Evolutionary conservation across 208 protist species (phyloP).

Genomic region (Ichthyophonus hoferi): DNA sequence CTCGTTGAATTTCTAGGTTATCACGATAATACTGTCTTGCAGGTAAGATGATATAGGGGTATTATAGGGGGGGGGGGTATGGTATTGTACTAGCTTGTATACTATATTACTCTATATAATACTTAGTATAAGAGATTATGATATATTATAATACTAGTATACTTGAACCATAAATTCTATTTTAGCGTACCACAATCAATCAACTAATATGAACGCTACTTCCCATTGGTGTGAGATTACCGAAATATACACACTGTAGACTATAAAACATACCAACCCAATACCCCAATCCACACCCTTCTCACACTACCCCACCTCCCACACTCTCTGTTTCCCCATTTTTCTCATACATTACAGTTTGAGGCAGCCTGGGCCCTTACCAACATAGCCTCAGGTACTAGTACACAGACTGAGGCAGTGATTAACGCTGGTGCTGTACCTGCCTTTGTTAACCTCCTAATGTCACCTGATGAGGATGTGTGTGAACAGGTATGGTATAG

Average conservation of each 20-base stretch:
- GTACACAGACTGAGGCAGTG: slow-evolving; percentile 82
- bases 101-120: too few species aligned
- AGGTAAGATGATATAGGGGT: too few species aligned
- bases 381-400: slow-evolving; percentile 94
- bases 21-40: background rate
- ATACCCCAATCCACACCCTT: background rate
- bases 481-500: slow-evolving; percentile 82
- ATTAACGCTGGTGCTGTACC: slow-evolving; percentile 84
- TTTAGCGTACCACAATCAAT: background rate
- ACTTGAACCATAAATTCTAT: background rate
- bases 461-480: slow-evolving; percentile 80
- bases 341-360: background rate
- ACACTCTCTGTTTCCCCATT: background rate
- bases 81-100: too few species aligned
- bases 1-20: slow-evolving; percentile 80
- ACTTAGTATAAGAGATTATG: too few species aligned
- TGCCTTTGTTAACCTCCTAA: slow-evolving; percentile 85
- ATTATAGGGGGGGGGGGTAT: too few species aligned
- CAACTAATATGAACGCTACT: background rate
- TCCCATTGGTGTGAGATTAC: background rate
- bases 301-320: background rate
- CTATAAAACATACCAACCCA: background rate
- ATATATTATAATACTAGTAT: too few species aligned
- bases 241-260: background rate
- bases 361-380: slow-evolving; percentile 97